Base-by-base conservation (phyloP, 2,329 filamentous ascomycete genomes). In the Aspergillus sp. region DNA sequence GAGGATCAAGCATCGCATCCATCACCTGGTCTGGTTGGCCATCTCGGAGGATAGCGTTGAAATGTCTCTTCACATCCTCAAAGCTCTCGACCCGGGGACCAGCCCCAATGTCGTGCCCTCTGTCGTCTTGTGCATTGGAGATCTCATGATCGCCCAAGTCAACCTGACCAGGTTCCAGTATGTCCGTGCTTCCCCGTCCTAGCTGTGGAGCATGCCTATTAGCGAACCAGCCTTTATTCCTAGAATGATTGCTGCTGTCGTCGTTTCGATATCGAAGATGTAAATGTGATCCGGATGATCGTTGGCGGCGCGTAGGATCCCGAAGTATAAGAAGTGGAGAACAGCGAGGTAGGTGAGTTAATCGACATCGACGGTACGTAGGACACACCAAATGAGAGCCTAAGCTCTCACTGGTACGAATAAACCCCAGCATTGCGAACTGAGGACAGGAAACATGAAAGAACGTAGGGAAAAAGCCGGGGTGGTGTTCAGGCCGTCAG, bases 11-110 rank as follows among this genome's bases (percentile, higher is more conserved):
- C 60, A 80, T 62, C 6, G 71, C 72, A 42, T 72, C 61, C 63
- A 80, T 72, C 21, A 80, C 70, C 55, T 73, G 75, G 48, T 79
- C 74, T 2, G 78, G 78, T 56, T 80, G 75, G 25, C 69, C 72
- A 59, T 75, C 68, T 59, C 71, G 62, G 53, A 80, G 59, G 23
- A 73, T 67, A 10, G 59, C 59, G 58, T 70, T 66, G 59, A 76
- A 71, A 48, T 56, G 42, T 23, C 36, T n/a, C 30, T 61, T 42
- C 27, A 64, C 44, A 21, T 47, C 15, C 53, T 41, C 41, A 36
- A 32, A 25, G 17, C 44, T 38, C 19, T 19, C 44, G 53, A 44
- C 25, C 27, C 32, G 42, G 19, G 44, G 17, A 23, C 39, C 21
- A 7, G 30, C 11, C 21, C 39, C 32, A 36, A 36, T 36, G 32